Evolutionary conservation across 768 basidiomycete genomes (phyloP), one percentile per base, ranked within the genome.

Genomic region (Tulasnella calospora): DNA sequence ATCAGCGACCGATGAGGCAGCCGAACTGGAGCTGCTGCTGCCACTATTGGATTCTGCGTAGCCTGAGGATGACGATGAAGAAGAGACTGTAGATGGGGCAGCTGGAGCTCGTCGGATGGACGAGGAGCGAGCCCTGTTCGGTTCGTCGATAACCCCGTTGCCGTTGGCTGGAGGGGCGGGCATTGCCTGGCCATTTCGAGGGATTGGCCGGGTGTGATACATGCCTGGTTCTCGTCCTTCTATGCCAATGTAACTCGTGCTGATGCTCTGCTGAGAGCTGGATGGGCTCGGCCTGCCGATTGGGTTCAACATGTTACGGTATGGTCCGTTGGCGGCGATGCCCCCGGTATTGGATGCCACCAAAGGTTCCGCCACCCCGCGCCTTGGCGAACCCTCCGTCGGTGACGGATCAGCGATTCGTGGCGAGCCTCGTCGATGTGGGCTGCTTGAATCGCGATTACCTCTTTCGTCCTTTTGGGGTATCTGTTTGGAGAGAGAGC

Each of bases 1-100:
- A n/a, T 78, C 77, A 41, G 67, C 5, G 23, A 89, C 80, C 15
- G 81, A 80, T 30, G 80, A 77, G 71, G 77, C 74, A 36, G 74
- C 74, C 23, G 81, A 82, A 71, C 79, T 78, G 33, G 79, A 74
- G 30, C 79, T 76, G 23, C 75, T 77, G 70, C 40, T 76, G 7
- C 61, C 27, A 13, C 61, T 67, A 35, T 5, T 33, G n/a, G 71
- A 73, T 67, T 67, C 61, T 17, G 71, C 46, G 71, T 79, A 79
- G 51, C 76, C 73, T 30, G 61, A 67, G 27, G 61, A 67, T 27
- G 61, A 67, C 33, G 78, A 80, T 35, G 80, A 70, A 9, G 76
- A 61, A 19, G 79, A 80, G 33, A 73, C 71, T 46, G 75, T 40
- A 15, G 57, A 70, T 67, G 67, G 41, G 5, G 47, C 57, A 41